Evolutionary conservation across 78 protist species (phyloP).

Genomic region (Planoprotostelium fungivorum): DNA sequence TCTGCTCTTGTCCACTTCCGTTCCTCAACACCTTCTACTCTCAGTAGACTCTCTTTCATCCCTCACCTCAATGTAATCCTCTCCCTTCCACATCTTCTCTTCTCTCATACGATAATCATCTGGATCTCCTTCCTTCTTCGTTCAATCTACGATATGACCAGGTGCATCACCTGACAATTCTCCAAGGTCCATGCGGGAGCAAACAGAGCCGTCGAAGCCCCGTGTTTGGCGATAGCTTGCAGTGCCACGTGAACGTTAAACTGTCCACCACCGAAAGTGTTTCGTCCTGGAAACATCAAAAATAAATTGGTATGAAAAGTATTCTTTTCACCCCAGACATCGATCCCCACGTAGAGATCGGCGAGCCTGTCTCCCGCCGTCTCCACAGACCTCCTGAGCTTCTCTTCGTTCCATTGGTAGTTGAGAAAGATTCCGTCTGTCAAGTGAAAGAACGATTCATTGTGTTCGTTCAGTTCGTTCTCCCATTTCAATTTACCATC

Average conservation of each 20-base stretch:
- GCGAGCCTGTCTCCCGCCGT: neutral
- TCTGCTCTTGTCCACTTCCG: neutral
- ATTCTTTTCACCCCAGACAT: conserved; percentile 70
- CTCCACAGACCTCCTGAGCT: neutral
- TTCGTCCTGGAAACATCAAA: conserved; percentile 11
- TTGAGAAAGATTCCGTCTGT: conserved; percentile 82
- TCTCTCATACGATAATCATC: no score
- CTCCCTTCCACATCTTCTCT: neutral
- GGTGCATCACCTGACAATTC: neutral
- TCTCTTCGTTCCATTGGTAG: conserved; percentile 61
- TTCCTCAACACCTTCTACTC: neutral
- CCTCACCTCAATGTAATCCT: neutral
- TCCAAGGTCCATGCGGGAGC: conserved; percentile 82
- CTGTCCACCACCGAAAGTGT: conserved; percentile 26
- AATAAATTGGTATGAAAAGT: no score
- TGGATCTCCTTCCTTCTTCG: no score
- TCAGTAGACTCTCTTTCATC: no score
- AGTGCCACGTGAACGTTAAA: conserved; percentile 3
- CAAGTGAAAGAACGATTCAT: conserved; percentile 38
- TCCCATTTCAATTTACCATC: conserved; percentile 77
- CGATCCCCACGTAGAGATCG: conserved; percentile 76
- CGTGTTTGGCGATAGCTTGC: neutral
- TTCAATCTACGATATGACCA: no score
- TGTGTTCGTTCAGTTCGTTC: conserved; percentile 59
- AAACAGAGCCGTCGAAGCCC: conserved; percentile 53